phyloP scores from a whole-genome alignment of 2,329 filamentous ascomycete genomes.

The Epichloe sibirici region DNA sequence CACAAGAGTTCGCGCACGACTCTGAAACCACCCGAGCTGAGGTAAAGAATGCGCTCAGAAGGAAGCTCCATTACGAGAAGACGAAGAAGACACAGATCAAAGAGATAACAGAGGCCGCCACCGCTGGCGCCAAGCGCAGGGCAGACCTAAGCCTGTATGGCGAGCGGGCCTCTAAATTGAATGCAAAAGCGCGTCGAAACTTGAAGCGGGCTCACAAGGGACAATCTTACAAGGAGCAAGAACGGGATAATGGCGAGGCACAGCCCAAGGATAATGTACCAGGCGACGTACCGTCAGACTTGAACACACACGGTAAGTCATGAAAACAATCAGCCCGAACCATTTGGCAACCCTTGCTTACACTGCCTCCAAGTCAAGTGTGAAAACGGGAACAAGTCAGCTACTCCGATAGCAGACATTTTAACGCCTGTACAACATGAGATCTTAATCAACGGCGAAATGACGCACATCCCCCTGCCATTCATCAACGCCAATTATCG shows the following conservation, averaged over 20 bases:
- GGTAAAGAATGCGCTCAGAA: conserved; percentile 45
- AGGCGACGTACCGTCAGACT: conserved; percentile 12
- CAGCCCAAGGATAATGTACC: conserved; percentile 13
- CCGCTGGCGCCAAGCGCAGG: conserved; percentile 27
- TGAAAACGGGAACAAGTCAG: conserved; percentile 27
- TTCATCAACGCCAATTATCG: conserved; percentile 66
- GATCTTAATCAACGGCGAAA: conserved; percentile 28
- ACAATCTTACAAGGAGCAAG: conserved; percentile 4
- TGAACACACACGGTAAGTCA: conserved; percentile 21
- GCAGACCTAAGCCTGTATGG: conserved; percentile 14
- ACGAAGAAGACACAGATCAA: conserved; percentile 28
- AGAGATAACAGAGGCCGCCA: conserved; percentile 24
- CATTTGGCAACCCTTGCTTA: not conserved
- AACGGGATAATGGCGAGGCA: conserved; percentile 9
- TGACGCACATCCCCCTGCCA: conserved; percentile 38
- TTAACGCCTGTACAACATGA: conserved; percentile 27
- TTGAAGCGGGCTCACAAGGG: conserved; percentile 4
- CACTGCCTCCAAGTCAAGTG: conserved; percentile 28
- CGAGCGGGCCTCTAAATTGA: conserved; percentile 13
- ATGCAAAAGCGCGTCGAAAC: conserved; percentile 15
- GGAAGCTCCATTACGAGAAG: conserved; percentile 53
- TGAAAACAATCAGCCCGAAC: not conserved
- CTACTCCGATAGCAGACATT: conserved; percentile 27
- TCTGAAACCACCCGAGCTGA: conserved; percentile 33
- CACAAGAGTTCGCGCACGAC: conserved; percentile 29